Conservation (phyloP, 192 early-diverging fungal species). For the Coemansia sp. region DNA sequence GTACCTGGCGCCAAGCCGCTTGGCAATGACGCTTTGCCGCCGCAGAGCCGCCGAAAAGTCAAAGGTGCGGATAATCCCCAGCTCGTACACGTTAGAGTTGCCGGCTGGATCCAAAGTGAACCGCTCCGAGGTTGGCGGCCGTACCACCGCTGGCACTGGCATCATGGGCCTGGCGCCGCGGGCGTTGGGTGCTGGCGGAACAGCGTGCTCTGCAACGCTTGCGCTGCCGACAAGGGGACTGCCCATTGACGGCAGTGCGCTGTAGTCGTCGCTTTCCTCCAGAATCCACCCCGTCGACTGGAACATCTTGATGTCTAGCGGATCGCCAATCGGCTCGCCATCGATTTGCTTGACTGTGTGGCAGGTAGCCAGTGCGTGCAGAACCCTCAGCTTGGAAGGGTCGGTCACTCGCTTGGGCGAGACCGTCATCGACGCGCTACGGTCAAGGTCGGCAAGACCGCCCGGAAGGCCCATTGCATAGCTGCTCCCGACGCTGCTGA, state of each 20-base stretch:
- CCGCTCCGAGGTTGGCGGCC: slow-evolving; percentile 68
- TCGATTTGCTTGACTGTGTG: slow-evolving; percentile 87
- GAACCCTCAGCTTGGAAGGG: slow-evolving; percentile 37
- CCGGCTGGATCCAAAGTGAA: slow-evolving; percentile 53
- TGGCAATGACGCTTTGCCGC: slow-evolving; percentile 89
- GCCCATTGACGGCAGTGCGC: neutral
- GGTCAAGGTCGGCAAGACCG: slow-evolving; percentile 32
- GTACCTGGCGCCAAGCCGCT: slow-evolving; percentile 54
- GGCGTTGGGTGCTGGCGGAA: neutral
- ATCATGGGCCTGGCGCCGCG: slow-evolving; percentile 2
- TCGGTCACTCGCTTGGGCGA: slow-evolving; percentile 37
- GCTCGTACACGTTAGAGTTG: slow-evolving; percentile 48
- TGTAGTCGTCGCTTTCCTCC: slow-evolving; percentile 71
- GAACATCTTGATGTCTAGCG: slow-evolving; percentile 97
- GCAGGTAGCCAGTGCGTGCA: slow-evolving; percentile 70
- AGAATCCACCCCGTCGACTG: slow-evolving; percentile 90
- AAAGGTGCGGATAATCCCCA: slow-evolving; percentile 81
- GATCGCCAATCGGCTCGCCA: slow-evolving; percentile 88
- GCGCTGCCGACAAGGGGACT: slow-evolving; percentile 4
- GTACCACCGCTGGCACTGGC: slow-evolving; percentile 74
- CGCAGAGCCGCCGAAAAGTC: slow-evolving; percentile 89
- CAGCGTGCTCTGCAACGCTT: neutral
- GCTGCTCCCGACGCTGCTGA: slow-evolving; percentile 40
- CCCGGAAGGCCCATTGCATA: slow-evolving; percentile 16
- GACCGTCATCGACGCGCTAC: slow-evolving; percentile 37